Evolutionary conservation across 2,329 filamentous ascomycete species (phyloP).

Genomic region (Tothia fuscella): DNA sequence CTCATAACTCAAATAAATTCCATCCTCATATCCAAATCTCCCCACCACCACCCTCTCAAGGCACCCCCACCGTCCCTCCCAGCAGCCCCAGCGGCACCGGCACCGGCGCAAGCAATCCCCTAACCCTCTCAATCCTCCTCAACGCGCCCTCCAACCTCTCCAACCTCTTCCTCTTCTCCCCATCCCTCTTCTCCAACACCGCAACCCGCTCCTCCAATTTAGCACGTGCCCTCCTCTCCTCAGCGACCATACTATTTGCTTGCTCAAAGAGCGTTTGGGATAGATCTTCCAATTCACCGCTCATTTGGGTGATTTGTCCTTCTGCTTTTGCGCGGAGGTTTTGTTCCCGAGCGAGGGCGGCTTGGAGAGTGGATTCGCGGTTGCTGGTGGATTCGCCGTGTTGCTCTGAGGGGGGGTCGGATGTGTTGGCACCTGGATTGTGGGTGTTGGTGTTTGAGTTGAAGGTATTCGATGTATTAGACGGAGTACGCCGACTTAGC

Average conservation of each 20-base stretch:
- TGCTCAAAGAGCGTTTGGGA: constrained; percentile 65
- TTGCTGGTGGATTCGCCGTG: constrained; percentile 19
- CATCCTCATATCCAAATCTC: no score
- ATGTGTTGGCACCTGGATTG: constrained; percentile 25
- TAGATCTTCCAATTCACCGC: constrained; percentile 66
- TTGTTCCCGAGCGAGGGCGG: constrained; percentile 55
- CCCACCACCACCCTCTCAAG: no score
- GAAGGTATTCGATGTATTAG: constrained; percentile 5
- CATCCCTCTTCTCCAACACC: constrained; percentile 56
- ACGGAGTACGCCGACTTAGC: constrained; percentile 26
- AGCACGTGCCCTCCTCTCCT: constrained; percentile 58
- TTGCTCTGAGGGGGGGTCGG: constrained; percentile 17
- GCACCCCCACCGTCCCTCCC: no score
- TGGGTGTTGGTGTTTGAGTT: constrained; percentile 18
- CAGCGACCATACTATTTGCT: constrained; percentile 79
- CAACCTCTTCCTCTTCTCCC: constrained; percentile 55
- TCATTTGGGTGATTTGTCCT: constrained; percentile 52
- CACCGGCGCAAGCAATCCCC: constrained; percentile 39
- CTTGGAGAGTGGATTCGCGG: constrained; percentile 40
- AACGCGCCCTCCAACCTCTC: constrained; percentile 62
- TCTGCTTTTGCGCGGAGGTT: constrained; percentile 57
- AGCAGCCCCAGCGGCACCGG: no score
- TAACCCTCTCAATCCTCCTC: constrained; percentile 57
- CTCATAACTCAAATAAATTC: no score
- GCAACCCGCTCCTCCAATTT: constrained; percentile 59